Conservation (phyloP, 164 flowering plant species). For the Sextonia rubra region DNA sequence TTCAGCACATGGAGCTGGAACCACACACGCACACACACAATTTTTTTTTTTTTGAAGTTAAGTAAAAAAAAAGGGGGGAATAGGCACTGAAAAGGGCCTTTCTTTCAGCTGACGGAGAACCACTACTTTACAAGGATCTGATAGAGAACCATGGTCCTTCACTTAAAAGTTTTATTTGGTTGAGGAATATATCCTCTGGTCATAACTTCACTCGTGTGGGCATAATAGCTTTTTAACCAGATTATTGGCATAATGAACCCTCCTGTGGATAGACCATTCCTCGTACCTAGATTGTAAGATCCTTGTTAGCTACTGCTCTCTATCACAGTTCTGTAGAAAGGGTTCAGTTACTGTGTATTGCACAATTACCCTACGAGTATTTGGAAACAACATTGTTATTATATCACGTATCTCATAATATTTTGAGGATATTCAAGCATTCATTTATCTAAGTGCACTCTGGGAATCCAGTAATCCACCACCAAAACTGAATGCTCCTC, state of each 20-base stretch:
- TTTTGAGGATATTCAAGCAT: not conserved
- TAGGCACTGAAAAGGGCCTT: not conserved
- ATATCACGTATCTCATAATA: not conserved
- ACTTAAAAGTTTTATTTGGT: no score
- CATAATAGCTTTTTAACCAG: no score
- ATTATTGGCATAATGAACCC: no score
- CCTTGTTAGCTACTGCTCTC: no score
- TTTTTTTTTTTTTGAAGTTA: no score
- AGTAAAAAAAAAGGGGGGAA: not conserved
- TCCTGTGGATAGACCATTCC: no score
- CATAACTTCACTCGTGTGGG: no score
- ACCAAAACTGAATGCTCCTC: not conserved
- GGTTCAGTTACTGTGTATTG: not conserved
- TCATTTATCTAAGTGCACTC: not conserved
- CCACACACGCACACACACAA: no score
- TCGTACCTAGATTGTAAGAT: no score
- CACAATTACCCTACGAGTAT: not conserved
- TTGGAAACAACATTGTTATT: not conserved
- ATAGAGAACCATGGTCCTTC: no score
- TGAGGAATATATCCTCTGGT: no score
- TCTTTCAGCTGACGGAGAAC: not conserved
- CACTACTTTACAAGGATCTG: not conserved
- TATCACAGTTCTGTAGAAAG: not conserved
- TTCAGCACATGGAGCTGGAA: no score
- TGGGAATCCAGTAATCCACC: not conserved